Conservation (phyloP, 2,329 filamentous ascomycete genomes). For the Aspergillus aculeatus region DNA sequence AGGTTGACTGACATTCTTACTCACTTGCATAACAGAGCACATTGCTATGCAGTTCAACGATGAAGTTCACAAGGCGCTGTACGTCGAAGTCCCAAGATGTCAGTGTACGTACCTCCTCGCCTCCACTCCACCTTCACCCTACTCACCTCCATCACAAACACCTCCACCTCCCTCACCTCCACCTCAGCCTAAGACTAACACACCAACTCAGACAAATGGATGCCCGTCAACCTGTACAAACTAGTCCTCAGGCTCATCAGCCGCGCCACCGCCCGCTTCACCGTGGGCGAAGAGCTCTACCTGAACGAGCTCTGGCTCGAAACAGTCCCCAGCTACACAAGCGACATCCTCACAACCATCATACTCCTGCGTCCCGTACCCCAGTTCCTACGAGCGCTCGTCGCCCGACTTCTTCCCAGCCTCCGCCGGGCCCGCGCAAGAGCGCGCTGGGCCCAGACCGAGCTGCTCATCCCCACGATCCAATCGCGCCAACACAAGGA, state of each 20-base stretch:
- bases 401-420: constrained; percentile 35
- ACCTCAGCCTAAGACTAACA: neutral
- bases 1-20: neutral
- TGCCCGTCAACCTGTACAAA: constrained; percentile 22
- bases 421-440: constrained; percentile 33
- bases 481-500: constrained; percentile 27
- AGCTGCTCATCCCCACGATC: constrained; percentile 37
- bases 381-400: constrained; percentile 31
- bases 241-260: constrained; percentile 37
- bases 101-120: constrained; percentile 15
- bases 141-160: no score
- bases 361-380: constrained; percentile 37
- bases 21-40: constrained; percentile 17
- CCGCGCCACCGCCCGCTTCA: constrained; percentile 42
- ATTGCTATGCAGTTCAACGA: constrained; percentile 26
- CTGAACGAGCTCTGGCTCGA: constrained; percentile 42
- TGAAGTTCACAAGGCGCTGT: constrained; percentile 28
- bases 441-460: constrained; percentile 29
- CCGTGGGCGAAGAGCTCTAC: constrained; percentile 39
- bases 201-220: constrained; percentile 23
- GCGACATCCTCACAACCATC: constrained; percentile 35
- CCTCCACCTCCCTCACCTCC: neutral
- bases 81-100: constrained; percentile 23
- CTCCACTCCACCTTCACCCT: no score
- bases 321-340: constrained; percentile 34